phyloP scores from a whole-genome alignment of 495 filamentous ascomycete species.

The Annulohypoxylon moriforme region DNA sequence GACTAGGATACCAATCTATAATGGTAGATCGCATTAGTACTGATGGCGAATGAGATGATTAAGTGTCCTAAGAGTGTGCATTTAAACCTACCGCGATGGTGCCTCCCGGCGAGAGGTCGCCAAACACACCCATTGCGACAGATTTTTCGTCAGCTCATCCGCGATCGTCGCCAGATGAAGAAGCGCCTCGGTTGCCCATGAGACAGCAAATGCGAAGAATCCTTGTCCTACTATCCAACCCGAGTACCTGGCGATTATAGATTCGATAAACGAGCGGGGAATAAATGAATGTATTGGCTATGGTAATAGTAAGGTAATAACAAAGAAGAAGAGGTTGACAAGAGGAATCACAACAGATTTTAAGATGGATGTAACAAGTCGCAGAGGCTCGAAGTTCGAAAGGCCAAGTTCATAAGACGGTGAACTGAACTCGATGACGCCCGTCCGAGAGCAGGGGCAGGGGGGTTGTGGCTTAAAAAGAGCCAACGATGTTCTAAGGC shows the following conservation, averaged over 20 bases:
- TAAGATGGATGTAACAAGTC: slow-evolving; percentile 19
- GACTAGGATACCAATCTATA: slow-evolving; percentile 89
- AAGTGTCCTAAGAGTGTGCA: neutral
- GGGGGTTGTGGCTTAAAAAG: slow-evolving; percentile 25
- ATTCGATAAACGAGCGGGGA: slow-evolving; percentile 5
- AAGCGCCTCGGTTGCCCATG: slow-evolving; percentile 41
- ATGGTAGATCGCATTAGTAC: slow-evolving; percentile 8
- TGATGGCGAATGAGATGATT: neutral
- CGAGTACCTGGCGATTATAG: neutral
- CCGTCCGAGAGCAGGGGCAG: slow-evolving; percentile 21
- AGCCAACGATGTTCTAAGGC: neutral
- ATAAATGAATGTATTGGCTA: slow-evolving; percentile 7
- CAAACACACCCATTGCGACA: slow-evolving; percentile 75
- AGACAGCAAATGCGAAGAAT: slow-evolving; percentile 9
- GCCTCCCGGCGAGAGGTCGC: slow-evolving; percentile 84
- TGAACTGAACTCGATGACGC: slow-evolving; percentile 40
- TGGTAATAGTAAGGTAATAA: neutral
- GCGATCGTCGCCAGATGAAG: slow-evolving; percentile 38
- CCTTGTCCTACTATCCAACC: slow-evolving; percentile 8
- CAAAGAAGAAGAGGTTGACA: neutral
- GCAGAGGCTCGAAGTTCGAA: slow-evolving; percentile 20
- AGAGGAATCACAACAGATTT: slow-evolving; percentile 14
- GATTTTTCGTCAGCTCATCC: slow-evolving; percentile 49
- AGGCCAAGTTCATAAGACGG: slow-evolving; percentile 26
- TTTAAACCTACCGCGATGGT: slow-evolving; percentile 79